Percentiles rank a stretch among this genome's conserved stretches.
These are phyloP conservation scores for Verbascum thapsus DNA, from an alignment of 257 asterid genomes.

Conservation along the genomic window DNA sequence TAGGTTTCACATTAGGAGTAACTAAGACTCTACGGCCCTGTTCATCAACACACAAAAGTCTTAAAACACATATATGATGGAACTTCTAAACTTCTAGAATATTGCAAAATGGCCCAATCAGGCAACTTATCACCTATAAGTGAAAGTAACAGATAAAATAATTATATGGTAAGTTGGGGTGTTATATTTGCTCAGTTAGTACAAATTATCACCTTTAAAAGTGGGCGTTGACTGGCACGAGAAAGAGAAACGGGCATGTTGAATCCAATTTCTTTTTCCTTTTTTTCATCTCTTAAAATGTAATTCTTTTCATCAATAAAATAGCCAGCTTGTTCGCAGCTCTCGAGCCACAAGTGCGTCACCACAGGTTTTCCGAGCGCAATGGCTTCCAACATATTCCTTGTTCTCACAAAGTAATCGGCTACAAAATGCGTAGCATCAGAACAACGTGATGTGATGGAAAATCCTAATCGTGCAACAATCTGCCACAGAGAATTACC, in stretches of 20 bases:
- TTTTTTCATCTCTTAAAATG: slow-evolving; percentile 76
- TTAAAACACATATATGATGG: slow-evolving; percentile 10
- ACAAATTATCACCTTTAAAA: slow-evolving; percentile 59
- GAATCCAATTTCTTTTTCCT: slow-evolving; percentile 77
- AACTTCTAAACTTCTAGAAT: too few species aligned
- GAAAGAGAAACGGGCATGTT: slow-evolving; percentile 61
- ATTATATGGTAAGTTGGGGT: too few species aligned
- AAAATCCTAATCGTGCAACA: slow-evolving; percentile 57
- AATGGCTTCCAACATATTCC: slow-evolving; percentile 79
- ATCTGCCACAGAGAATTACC: slow-evolving; percentile 45
- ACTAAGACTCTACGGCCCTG: slow-evolving; percentile 63
- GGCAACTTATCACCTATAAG: too few species aligned
- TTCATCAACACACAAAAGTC: slow-evolving; percentile 29
- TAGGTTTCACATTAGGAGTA: slow-evolving; percentile 70
- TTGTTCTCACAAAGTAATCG: slow-evolving; percentile 68
- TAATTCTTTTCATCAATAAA: slow-evolving; percentile 55
- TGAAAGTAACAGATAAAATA: too few species aligned
- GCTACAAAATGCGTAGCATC: slow-evolving; percentile 82
- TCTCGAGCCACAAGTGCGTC: slow-evolving; percentile 78
- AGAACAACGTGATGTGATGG: slow-evolving; percentile 52
- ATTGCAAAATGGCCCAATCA: too few species aligned
- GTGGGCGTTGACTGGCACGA: slow-evolving; percentile 61
- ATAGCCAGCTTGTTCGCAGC: slow-evolving; percentile 67
- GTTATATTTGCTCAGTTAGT: too few species aligned
- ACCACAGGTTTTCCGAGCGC: slow-evolving; percentile 75